Percentiles rank a stretch among this genome's conserved stretches.
Conservation (phyloP, 1,284 basidiomycete species). For the Ustilago crameri region DNA sequence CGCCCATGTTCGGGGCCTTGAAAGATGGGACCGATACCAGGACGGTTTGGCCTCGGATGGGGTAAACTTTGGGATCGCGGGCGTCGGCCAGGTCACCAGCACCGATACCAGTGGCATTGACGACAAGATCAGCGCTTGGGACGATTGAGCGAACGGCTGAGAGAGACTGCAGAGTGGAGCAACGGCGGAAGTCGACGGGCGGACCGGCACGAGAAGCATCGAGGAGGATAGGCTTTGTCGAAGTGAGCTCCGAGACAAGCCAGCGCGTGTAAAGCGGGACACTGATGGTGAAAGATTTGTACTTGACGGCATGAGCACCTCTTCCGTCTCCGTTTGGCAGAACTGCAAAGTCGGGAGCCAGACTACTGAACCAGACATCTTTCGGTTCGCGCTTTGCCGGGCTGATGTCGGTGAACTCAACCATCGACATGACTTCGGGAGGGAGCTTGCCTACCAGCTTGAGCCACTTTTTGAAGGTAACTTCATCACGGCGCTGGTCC, state of each 20-base stretch:
- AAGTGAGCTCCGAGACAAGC: conserved; percentile 49
- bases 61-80: conserved; percentile 81
- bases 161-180: conserved; percentile 27
- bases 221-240: conserved; percentile 7
- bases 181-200: conserved; percentile 41
- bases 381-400: conserved; percentile 26
- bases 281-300: conserved; percentile 51
- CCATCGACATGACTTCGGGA: conserved; percentile 42
- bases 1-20: conserved; percentile 5
- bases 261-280: conserved; percentile 54
- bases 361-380: conserved; percentile 48
- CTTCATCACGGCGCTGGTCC: conserved; percentile 35
- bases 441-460: conserved; percentile 40
- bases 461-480: conserved; percentile 49
- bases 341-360: conserved; percentile 37
- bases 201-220: conserved; percentile 25
- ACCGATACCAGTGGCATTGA: conserved; percentile 71
- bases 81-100: conserved; percentile 55
- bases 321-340: conserved; percentile 16
- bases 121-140: conserved; percentile 60
- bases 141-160: conserved; percentile 23
- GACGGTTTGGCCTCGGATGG: conserved; percentile 87
- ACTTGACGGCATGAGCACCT: conserved; percentile 38
- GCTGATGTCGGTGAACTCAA: conserved; percentile 50
- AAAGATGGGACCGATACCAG: conserved; percentile 77